Conservation (phyloP, 2,329 filamentous ascomycete genomes). For the Fusarium haematococcum region DNA sequence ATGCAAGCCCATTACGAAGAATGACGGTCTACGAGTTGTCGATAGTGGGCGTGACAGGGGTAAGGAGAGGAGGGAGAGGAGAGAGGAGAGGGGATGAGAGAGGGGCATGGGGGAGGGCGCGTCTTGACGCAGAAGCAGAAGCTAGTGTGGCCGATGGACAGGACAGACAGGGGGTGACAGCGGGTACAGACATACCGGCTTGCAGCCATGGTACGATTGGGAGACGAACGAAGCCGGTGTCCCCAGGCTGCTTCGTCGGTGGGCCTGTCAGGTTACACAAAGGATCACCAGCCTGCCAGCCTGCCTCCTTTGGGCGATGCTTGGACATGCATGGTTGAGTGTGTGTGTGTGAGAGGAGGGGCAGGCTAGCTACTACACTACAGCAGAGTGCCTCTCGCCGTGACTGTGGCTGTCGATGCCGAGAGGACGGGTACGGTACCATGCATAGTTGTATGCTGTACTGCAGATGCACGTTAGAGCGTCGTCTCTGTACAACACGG, state of each 20-base stretch:
- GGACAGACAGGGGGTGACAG: slow-evolving; percentile 14
- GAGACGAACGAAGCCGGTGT: slow-evolving; percentile 13
- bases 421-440: neutral
- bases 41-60: neutral
- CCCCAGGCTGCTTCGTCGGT: slow-evolving; percentile 14
- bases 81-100: neutral
- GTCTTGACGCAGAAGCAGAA: neutral
- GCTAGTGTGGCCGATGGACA: neutral
- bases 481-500: neutral
- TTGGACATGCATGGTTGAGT: slow-evolving; percentile 12
- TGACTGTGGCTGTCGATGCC: neutral
- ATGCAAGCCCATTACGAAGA: slow-evolving; percentile 13
- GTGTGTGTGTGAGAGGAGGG: neutral
- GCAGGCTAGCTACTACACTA: neutral
- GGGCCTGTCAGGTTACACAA: slow-evolving; percentile 35
- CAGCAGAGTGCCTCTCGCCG: neutral
- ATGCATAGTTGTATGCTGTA: neutral
- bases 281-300: slow-evolving; percentile 18
- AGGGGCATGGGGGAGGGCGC: neutral
- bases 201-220: slow-evolving; percentile 15
- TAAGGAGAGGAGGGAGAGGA: neutral
- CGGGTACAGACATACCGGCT: slow-evolving; percentile 7
- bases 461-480: neutral
- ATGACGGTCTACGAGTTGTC: slow-evolving; percentile 1
- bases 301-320: neutral